Base-by-base conservation (phyloP, 495 filamentous ascomycete species). In the Daldinia concentrica region DNA sequence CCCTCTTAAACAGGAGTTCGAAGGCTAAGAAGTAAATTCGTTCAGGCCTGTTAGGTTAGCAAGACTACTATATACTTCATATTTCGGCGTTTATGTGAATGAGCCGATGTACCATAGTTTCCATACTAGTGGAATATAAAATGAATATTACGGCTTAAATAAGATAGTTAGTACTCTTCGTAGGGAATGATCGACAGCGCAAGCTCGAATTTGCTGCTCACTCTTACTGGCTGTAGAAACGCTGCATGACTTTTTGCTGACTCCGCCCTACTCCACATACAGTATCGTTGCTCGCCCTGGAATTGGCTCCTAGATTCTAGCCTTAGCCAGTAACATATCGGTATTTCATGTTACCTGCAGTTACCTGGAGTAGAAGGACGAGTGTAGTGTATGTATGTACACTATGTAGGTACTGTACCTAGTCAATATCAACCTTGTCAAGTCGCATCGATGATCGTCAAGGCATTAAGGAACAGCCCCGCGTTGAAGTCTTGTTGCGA, bases 171-270 rank as follows among this genome's bases (percentile, higher is more conserved):
- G 52, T 43, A 43, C 41, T 66, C 39, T 17, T 51, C 66, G 50
- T 37, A 29, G 58, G 65, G 41, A 69, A 54, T 50, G 71, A 73
- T 73, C 71, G 62, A 73, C 71, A 27, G 62, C 41, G 61, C 65
- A 32, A 54, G 65, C 34, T 58, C 17, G 65, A 69, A 66, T 69
- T 73, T 69, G 57, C 71, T 73, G 54, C 14, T 30, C 58, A 27
- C 22, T 68, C 51, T n/a, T n/a, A 73, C 58, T 73, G 71, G 71
- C 34, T 69, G 66, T 9, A 73, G 36, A 61, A 41, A 62, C 64
- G 66, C 66, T 73, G 71, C 71, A 73, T 73, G 71, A 73, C 71
- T 73, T 69, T 68, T 66, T 69, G 66, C 66, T 73, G 66, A 69
- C 71, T 73, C 71, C 66, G 65, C 66, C 39, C 19, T 55, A 39